These are phyloP conservation scores for Herpetomonas samuelpessoai DNA, from an alignment of 208 protist species.

Conservation along the genomic window DNA sequence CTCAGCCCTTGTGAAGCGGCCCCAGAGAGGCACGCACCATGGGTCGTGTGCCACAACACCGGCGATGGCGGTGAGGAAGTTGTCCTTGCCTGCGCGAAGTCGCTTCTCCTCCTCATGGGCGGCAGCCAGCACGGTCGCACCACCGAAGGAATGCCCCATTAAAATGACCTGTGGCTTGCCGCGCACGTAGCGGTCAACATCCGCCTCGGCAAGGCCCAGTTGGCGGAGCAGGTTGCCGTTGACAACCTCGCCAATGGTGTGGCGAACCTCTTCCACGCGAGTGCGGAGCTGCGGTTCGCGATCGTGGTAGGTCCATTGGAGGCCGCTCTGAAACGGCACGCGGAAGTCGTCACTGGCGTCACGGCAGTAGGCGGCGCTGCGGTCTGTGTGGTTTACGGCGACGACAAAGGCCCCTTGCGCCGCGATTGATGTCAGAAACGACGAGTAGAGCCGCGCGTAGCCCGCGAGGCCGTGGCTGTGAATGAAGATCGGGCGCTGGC, in stretches of 20 bases:
- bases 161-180: slow-evolving; percentile 17
- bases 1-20: neutral
- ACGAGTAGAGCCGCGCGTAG: slow-evolving; percentile 61
- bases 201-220: slow-evolving; percentile 16
- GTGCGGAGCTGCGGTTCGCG: slow-evolving; percentile 57
- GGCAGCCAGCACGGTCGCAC: slow-evolving; percentile 27
- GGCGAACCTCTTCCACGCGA: slow-evolving; percentile 42
- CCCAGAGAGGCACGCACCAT: slow-evolving; percentile 1
- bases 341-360: slow-evolving; percentile 27
- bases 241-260: slow-evolving; percentile 25
- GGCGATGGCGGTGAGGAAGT: neutral
- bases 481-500: slow-evolving; percentile 47
- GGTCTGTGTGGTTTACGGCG: slow-evolving; percentile 71
- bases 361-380: slow-evolving; percentile 73
- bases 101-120: slow-evolving; percentile 18
- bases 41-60: slow-evolving; percentile 3
- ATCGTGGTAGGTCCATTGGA: slow-evolving; percentile 31
- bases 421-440: slow-evolving; percentile 64
- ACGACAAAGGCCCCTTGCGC: slow-evolving; percentile 71
- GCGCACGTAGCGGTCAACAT: slow-evolving; percentile 20
- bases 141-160: slow-evolving; percentile 58
- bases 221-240: slow-evolving; percentile 21
- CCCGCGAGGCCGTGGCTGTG: slow-evolving; percentile 83
- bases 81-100: neutral
- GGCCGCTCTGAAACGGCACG: slow-evolving; percentile 25